Conservation (phyloP, 176 grass and related monocot species). For the Raddia distichophylla region DNA sequence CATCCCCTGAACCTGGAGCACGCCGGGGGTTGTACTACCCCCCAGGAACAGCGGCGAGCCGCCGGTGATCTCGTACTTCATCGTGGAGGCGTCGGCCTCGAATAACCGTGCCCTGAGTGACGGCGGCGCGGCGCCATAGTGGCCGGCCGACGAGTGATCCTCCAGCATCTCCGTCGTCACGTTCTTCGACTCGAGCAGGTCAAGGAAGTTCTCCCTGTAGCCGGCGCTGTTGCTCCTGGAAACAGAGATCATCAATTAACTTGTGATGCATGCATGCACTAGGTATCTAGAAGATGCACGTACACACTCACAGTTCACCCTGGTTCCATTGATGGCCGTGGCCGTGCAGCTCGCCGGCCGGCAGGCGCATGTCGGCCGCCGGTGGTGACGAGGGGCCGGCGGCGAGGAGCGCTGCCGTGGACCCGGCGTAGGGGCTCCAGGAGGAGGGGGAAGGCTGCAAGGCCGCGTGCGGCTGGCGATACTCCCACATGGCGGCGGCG, state of each 20-base stretch:
- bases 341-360: constrained; percentile 2
- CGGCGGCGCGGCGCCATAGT: constrained; percentile 11
- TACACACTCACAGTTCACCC: constrained; percentile 48
- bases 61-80: constrained; percentile 59
- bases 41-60: constrained; percentile 44
- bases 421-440: constrained; percentile 38
- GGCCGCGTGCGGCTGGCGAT: constrained; percentile 38
- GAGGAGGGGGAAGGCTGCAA: constrained; percentile 40
- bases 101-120: constrained; percentile 13
- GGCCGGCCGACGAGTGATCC: constrained; percentile 20
- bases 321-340: constrained; percentile 47
- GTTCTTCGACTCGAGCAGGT: constrained; percentile 67
- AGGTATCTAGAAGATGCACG: no score
- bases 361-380: constrained; percentile 29
- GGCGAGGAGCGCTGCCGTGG: constrained; percentile 39
- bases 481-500: constrained; percentile 56
- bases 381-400: constrained; percentile 9
- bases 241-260: background rate
- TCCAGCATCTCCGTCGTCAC: constrained; percentile 51
- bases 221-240: constrained; percentile 43
- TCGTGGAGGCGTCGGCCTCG: constrained; percentile 38
- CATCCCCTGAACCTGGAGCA: constrained; percentile 39
- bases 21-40: background rate
- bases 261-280: background rate
- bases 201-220: constrained; percentile 75